Evolutionary conservation across 2,329 filamentous ascomycete species (phyloP), one percentile per base, ranked within the genome.

Genomic region (Massarina eburnea): DNA sequence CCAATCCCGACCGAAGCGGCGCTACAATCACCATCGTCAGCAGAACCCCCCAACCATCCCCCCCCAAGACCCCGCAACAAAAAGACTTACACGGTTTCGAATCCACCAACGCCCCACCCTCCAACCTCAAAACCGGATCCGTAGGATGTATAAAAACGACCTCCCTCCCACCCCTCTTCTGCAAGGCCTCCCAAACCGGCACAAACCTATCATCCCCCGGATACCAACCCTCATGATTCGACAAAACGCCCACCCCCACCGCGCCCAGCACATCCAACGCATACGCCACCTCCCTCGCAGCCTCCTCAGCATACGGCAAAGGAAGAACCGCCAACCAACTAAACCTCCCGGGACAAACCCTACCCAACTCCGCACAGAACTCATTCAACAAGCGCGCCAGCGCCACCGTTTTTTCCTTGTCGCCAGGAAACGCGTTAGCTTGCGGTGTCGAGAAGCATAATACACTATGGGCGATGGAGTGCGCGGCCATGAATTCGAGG

Each of bases 141-240:
- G 65, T 68, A 7, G 67, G 67, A 48, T 70, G 66, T 3, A 70
- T 48, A 24, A 70, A 70, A 8, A 70, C 56, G 14, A 70, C 53
- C 45, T 64, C 57, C 27, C 42, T 65, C 19, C 51, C 57, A 35
- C 40, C 39, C 30, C 56, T 46, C 2, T 45, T 32, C n/a, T 68
- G 52, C 12, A 70, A 38, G 49, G 47, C 62, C 33, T 24, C 15
- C 65, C 66, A 70, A 12, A 69, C 20, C 22, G 33, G 39, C 43
- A 57, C 52, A 27, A 70, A 64, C 20, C 8, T 21, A 10, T 43
- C 43, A 32, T 67, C 62, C 0, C 67, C 67, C 4, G 60, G 59
- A 52, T 70, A 70, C 27, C 62, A 15, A 0, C 60, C 66, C 45
- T 68, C 64, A 22, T 67, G 62, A 43, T 67, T 68, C 22, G 66